Base-by-base conservation (phyloP, 768 basidiomycete genomes). In the Sutorius australiensis region DNA sequence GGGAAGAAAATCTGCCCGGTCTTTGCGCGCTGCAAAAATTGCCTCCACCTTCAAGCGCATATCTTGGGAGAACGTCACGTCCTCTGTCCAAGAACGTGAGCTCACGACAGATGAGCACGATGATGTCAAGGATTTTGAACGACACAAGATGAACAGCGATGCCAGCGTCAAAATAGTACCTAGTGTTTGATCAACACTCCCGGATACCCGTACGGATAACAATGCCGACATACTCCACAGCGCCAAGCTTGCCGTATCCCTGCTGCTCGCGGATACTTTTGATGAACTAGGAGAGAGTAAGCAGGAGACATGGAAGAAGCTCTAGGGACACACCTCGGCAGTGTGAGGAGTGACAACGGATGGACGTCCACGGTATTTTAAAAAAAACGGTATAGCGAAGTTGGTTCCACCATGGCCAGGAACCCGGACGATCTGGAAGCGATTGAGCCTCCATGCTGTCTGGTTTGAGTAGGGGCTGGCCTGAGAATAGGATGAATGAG, bases 171-270 rank as follows among this genome's bases (percentile, higher is more conserved):
- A 72, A 75, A 57, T 66, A 74, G 43, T 74, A 73, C 28, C 75
- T 78, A 32, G 14, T 11, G 13, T 33, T 21, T 19, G 13, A n/a
- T 54, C 10, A 45, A 38, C 45, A 33, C 40, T 38, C 34, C 17
- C 27, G 43, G 30, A 10, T 41, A 7, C 28, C 31, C 2, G 4
- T 14, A n/a, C 2, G 4, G 27, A 46, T 31, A 36, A 37, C 41
- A 43, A 40, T 17, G 21, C 27, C 14, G 6, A 53, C 63, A 12
- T 66, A 79, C 67, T 79, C 80, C 17, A 75, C 69, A 13, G 72
- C 68, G 0, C 77, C 76, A 30, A 80, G 66, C 56, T 66, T 72
- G 41, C 63, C 60, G 46, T 78, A 77, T 19, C 67, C 69, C 42
- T 73, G 68, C 43, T 73, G 68, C 31, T 68, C 63, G 54, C 69